Evolutionary conservation across 2,329 filamentous ascomycete species (phyloP).

Genomic region (Fusarium verticillioides): DNA sequence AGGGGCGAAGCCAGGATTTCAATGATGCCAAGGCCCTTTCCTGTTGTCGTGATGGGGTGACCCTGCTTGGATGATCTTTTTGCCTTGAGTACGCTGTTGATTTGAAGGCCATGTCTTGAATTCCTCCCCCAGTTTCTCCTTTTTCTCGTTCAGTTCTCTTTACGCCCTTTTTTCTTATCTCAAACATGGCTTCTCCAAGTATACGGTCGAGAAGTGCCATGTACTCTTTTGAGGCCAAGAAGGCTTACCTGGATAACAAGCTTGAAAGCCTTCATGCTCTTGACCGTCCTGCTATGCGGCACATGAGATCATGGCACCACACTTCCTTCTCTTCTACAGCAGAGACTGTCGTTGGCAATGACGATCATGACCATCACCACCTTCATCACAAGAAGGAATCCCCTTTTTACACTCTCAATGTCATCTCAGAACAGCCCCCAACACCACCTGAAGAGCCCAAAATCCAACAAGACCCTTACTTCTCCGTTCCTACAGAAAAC

Average conservation of each 20-base stretch:
- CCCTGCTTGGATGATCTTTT: not conserved
- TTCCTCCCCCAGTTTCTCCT: not conserved
- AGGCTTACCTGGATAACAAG: not conserved
- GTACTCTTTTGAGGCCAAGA: not conserved
- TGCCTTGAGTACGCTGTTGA: not conserved
- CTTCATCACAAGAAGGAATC: not conserved
- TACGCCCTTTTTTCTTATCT: not conserved
- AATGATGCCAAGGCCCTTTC: not conserved
- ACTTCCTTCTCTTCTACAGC: conserved; percentile 17
- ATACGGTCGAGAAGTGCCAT: not conserved
- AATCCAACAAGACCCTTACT: not conserved
- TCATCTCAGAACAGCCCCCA: not conserved
- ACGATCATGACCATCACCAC: not conserved
- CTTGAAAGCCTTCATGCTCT: not conserved
- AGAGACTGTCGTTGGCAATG: conserved; percentile 9
- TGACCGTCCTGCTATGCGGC: not conserved
- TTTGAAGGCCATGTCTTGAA: not conserved
- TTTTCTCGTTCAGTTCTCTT: not conserved
- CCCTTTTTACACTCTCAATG: not conserved
- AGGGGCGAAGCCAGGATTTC: not conserved
- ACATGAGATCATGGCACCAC: conserved; percentile 1
- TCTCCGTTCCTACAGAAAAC: not conserved
- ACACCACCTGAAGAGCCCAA: not conserved
- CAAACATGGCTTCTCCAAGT: not conserved
- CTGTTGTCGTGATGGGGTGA: not conserved